These are phyloP conservation scores for Avena atlantica DNA, from an alignment of 176 grass and related monocot genomes.

Conservation along the genomic window DNA sequence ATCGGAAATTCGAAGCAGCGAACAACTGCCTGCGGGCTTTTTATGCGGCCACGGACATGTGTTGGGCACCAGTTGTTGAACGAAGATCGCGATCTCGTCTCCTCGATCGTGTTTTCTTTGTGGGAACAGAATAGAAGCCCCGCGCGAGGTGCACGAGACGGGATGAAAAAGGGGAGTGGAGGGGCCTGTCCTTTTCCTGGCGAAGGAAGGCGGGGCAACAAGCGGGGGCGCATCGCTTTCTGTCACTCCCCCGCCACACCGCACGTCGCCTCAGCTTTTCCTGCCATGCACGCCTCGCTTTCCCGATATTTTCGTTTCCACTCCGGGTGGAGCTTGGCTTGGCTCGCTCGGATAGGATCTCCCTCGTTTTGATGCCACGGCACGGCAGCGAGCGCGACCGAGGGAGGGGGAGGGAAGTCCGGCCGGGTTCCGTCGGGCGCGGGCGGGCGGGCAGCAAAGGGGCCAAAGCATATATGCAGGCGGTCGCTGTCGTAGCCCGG, in stretches of 20 bases:
- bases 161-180: neutral
- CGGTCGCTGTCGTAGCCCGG: conserved; percentile 18
- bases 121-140: conserved; percentile 22
- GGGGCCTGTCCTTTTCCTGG: neutral
- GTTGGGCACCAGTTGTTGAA: neutral
- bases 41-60: neutral
- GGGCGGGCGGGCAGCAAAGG: too few relatives aligned
- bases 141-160: conserved; percentile 23
- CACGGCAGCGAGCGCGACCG: neutral
- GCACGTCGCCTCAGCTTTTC: neutral
- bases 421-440: too few relatives aligned
- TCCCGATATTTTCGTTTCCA: neutral
- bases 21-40: too few relatives aligned
- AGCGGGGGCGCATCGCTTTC: conserved; percentile 19
- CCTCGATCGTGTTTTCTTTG: conserved; percentile 10
- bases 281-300: conserved; percentile 33
- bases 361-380: neutral
- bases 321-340: neutral
- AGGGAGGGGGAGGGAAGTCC: too few relatives aligned
- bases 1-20: too few relatives aligned
- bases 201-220: neutral
- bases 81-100: neutral
- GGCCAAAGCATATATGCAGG: neutral
- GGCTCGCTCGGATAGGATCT: neutral
- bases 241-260: conserved; percentile 17